A percentile compares a stretch with the other conserved stretches of the same genome.
Conservation (phyloP, 2,329 filamentous ascomycete species). For the Colletotrichum orbiculare region DNA sequence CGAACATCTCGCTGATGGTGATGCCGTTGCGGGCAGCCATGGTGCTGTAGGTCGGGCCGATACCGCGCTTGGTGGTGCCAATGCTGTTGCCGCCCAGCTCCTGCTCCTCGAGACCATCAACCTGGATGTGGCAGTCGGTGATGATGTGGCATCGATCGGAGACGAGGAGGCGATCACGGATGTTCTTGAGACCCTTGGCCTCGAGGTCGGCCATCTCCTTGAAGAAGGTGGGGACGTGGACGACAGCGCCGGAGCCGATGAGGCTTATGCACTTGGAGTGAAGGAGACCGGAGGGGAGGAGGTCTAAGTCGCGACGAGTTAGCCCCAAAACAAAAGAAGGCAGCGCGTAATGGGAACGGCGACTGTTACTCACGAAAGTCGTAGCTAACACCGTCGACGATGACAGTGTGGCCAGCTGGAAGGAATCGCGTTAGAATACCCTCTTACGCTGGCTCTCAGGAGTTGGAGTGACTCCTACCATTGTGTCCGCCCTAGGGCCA, state of each 20-base stretch:
- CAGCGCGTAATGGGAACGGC: conserved; percentile 15
- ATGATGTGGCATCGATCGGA: conserved; percentile 72
- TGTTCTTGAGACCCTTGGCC: conserved; percentile 48
- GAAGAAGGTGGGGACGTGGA: conserved; percentile 66
- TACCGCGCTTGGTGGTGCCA: conserved; percentile 52
- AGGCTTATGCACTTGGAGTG: conserved; percentile 78
- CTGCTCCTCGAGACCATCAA: conserved; percentile 75
- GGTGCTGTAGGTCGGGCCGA: conserved; percentile 57
- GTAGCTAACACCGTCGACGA: conserved; percentile 37
- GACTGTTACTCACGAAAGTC: conserved; percentile 36
- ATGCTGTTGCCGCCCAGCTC: conserved; percentile 55
- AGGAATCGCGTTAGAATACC: conserved; percentile 34
- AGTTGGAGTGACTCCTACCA: conserved; percentile 41
- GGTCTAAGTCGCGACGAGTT: conserved; percentile 62
- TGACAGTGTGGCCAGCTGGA: conserved; percentile 36
- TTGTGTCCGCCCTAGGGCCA: conserved; percentile 45
- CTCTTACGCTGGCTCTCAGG: conserved; percentile 24
- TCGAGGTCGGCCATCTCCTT: conserved; percentile 54
- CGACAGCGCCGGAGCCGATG: conserved; percentile 76
- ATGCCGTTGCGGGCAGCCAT: conserved; percentile 73
- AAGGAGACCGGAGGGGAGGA: conserved; percentile 77
- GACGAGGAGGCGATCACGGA: conserved; percentile 67
- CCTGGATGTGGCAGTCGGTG: conserved; percentile 72
- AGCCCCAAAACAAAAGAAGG: conserved; percentile 38
- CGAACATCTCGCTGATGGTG: conserved; percentile 74